Evolutionary conservation across 495 filamentous ascomycete genomes (phyloP).

Genomic region (Xylaria longipes): DNA sequence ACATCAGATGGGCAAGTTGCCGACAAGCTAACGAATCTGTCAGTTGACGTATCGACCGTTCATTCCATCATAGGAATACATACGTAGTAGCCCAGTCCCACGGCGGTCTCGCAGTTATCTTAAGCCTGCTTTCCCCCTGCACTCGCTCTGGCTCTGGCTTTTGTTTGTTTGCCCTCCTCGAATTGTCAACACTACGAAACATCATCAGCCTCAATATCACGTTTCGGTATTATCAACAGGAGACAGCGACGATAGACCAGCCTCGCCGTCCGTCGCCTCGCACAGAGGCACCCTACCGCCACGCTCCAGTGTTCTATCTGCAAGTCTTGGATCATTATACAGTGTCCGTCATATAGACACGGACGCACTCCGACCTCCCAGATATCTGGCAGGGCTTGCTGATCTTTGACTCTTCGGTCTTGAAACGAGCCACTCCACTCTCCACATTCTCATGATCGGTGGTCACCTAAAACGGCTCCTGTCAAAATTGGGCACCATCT

Average conservation of each 20-base stretch:
- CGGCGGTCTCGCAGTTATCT: conserved; percentile 22
- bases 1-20: conserved; percentile 18
- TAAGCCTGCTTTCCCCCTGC: conserved; percentile 22
- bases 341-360: conserved; percentile 24
- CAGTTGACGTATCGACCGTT: conserved; percentile 28
- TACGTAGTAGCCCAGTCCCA: neutral
- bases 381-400: conserved; percentile 46
- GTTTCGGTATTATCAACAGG: neutral
- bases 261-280: conserved; percentile 14
- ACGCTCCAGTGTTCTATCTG: conserved; percentile 18
- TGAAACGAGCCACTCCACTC: conserved; percentile 48
- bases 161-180: neutral
- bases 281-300: conserved; percentile 11
- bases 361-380: conserved; percentile 40
- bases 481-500: conserved; percentile 46
- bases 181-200: neutral
- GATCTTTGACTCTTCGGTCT: conserved; percentile 47
- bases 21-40: conserved; percentile 24
- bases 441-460: conserved; percentile 48
- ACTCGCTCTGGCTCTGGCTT: neutral
- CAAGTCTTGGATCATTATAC: conserved; percentile 25
- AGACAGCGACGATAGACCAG: conserved; percentile 15
- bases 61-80: conserved; percentile 26
- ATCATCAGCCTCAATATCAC: neutral
- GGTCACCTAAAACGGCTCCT: conserved; percentile 45